Conservation (phyloP, 192 early-diverging fungal species). For the Linnemannia hyalina region DNA sequence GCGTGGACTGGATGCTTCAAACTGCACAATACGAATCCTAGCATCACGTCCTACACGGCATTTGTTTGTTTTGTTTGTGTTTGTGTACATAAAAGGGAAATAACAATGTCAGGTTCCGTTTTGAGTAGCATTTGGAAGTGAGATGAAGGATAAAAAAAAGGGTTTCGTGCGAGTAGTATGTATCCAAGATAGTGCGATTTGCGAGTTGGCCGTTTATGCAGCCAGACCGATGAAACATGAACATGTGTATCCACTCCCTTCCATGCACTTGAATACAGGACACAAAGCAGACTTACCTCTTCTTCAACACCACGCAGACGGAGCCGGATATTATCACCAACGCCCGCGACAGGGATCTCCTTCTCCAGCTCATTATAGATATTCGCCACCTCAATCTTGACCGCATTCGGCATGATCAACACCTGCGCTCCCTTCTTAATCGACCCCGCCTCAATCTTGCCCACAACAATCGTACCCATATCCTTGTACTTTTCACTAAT, state of each 20-base stretch:
- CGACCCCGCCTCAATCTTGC: conserved; percentile 94
- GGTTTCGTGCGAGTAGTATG: too few relatives aligned
- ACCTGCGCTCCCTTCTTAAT: conserved; percentile 87
- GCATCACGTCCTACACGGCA: conserved; percentile 68
- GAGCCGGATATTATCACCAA: conserved; percentile 94
- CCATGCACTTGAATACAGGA: too few relatives aligned
- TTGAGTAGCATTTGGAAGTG: too few relatives aligned
- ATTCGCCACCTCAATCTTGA: conserved; percentile 76
- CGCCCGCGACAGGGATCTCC: conserved; percentile 76
- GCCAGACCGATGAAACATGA: too few relatives aligned
- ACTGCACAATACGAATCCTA: conserved; percentile 87
- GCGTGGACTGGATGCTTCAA: conserved; percentile 82
- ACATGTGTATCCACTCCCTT: too few relatives aligned
- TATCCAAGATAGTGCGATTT: too few relatives aligned
- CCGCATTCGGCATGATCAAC: conserved; percentile 93
- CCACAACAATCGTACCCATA: conserved; percentile 94
- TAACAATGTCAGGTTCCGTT: background rate
- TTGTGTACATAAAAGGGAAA: background rate
- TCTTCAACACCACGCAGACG: conserved; percentile 91
- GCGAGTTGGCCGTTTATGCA: too few relatives aligned
- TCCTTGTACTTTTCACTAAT: conserved; percentile 95
- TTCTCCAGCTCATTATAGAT: conserved; percentile 85
- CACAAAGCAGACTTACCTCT: conserved; percentile 64
- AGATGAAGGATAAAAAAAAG: too few relatives aligned
- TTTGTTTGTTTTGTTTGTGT: background rate